Percentiles rank a stretch among this genome's conserved stretches.
These are phyloP conservation scores for Effrenium voratum DNA, from an alignment of 73 alveolate species.

Conservation along the genomic window DNA sequence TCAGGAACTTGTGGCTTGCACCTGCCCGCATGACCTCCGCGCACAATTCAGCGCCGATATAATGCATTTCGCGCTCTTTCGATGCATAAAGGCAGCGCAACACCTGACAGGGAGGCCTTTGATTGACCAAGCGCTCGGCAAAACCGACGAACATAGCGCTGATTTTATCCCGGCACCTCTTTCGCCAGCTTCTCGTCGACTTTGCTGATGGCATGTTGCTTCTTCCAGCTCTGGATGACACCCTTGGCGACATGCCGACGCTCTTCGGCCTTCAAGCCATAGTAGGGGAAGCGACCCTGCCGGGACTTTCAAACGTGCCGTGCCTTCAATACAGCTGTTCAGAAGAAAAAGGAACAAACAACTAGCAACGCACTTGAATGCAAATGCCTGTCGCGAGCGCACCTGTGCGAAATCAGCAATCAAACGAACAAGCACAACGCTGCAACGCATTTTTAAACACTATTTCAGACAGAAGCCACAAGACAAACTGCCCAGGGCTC, in stretches of 20 bases:
- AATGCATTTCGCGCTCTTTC: slow-evolving; percentile 72
- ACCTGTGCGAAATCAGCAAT: too few relatives aligned
- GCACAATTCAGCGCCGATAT: slow-evolving; percentile 76
- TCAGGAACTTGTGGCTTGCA: slow-evolving; percentile 37
- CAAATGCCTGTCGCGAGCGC: not conserved
- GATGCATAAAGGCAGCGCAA: slow-evolving; percentile 47
- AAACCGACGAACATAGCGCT: too few relatives aligned
- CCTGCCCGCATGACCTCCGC: slow-evolving; percentile 50
- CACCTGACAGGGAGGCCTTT: too few relatives aligned
- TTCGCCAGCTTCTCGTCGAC: slow-evolving; percentile 27
- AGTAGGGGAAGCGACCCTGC: slow-evolving; percentile 12
- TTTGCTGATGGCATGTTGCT: slow-evolving; percentile 20
- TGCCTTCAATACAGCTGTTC: not conserved
- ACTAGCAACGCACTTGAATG: not conserved
- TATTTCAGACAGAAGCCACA: too few relatives aligned
- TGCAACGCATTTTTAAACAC: too few relatives aligned
- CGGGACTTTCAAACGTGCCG: not conserved
- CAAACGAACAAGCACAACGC: too few relatives aligned
- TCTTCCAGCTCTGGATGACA: slow-evolving; percentile 40
- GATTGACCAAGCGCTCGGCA: too few relatives aligned
- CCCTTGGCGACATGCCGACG: slow-evolving; percentile 51
- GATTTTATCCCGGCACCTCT: too few relatives aligned
- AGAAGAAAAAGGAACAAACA: not conserved
- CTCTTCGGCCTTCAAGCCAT: slow-evolving; percentile 74
- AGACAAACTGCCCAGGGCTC: too few relatives aligned